Base-by-base conservation (phyloP, 768 basidiomycete species). In the Tulasnella sp. region DNA sequence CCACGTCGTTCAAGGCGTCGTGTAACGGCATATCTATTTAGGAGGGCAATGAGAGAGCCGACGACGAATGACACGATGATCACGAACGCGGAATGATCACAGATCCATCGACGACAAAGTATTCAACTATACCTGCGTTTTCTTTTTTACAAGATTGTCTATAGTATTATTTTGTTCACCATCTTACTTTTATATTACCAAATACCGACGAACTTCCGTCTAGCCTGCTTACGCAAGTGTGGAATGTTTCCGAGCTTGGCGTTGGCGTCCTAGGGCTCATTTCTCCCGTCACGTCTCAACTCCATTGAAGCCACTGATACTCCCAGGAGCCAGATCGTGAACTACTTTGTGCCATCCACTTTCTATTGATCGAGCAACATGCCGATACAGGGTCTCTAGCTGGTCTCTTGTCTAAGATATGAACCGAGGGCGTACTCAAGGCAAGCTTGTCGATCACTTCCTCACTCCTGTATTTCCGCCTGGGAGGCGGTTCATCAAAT, bases 1-100 rank as follows among this genome's bases (percentile, higher is more conserved):
- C 31, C 21, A 62, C 56, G 76, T 77, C 48, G 76, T 77, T 27
- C 76, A 44, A 21, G 76, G 76, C 21, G 40, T 77, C n/a, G 76
- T 77, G 38, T 77, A 58, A 77, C 27, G 27, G n/a, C n/a, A n/a
- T n/a, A 16, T 52, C 18, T 19, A 52, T 19, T 68, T 27, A 5
- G 62, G 18, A 31, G n/a, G 34, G n/a, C 34, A 68, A n/a, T n/a
- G n/a, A 8, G 34, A 68, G 62, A 10, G 48, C 10, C 48, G n/a
- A 52, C 10, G 48, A 52, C 42, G 48, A 19, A 24, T 1, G 19
- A 52, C 3, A 52, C 4, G 46, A 52, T 52, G 18, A 52, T 52
- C 48, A 52, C 48, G 48, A 52, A 52, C 19, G 24, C 48, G 48
- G 24, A 24, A 52, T 24, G n/a, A 52, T 52, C 21, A 24, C 48